Evolutionary conservation across 768 basidiomycete genomes (phyloP), one percentile per base, ranked within the genome.

Genomic region (Hericium rajendrae): DNA sequence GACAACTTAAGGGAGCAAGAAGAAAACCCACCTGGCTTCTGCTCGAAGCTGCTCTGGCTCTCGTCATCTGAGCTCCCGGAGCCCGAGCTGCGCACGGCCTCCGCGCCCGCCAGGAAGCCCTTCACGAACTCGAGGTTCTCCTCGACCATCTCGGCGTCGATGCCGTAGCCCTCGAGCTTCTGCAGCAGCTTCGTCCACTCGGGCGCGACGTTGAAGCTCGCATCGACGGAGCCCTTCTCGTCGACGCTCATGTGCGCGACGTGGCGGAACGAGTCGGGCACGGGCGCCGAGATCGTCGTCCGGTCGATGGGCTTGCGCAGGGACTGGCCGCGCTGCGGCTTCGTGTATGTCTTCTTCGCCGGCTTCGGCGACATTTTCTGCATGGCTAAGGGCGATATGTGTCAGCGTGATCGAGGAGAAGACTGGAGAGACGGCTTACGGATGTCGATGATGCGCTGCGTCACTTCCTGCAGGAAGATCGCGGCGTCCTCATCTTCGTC

Each of bases 171-270:
- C 54, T 73, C 71, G n/a, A 76, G 63, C 66, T 76, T 70, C 68
- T 57, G 46, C 50, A 78, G 69, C 51, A 74, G 71, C 40, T 66
- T 64, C 58, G 72, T 75, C 83, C 82, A 85, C 26, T 78, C 73
- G 0, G 76, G 74, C 50, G 82, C 79, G 41, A 82, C 70, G 59
- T 76, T 78, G 51, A 74, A 76, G 49, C 78, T 79, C 9, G 78
- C 73, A 69, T 83, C 81, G 60, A 82, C 73, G 55, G 70, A 68
- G 4, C 80, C 81, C 8, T 74, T 71, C 55, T 70, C 71, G 62
- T 76, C 77, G 51, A 84, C 69, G 8, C 84, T 84, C 53, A 86
- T 77, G 66, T 87, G 86, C 20, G 80, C 76, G 55, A 85, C 73
- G 63, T 88, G 85, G 57, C 79, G 77, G 67, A 86, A 87, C 20